Base-by-base conservation (phyloP, 2,329 filamentous ascomycete genomes). In the Xylaria sp. region DNA sequence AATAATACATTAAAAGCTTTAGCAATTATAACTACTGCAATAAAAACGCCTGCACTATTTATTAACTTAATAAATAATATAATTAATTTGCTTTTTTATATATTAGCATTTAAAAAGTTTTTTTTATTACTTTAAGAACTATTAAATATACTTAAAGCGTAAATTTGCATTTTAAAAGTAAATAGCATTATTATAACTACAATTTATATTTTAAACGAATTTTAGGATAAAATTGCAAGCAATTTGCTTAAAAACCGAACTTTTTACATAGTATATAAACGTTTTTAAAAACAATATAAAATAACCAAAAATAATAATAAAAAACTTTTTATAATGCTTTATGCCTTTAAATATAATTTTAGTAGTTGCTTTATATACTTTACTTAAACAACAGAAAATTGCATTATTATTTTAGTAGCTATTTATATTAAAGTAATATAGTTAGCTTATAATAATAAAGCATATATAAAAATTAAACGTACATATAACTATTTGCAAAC, bases 181-280 rank as follows among this genome's bases (percentile, higher is more conserved):
- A 38, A 54, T 3, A 33, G 15, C 11, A 2, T 51, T 33, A 51
- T 20, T 33, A 33, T 33, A 3, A 29, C 15, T 7, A 31, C 10
- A 6, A n/a, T 51, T n/a, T 51, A 51, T n/a, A n/a, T 51, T 33
- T 20, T 10, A 3, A 33, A 51, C n/a, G 33, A 51, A 51, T 29
- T 51, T 15, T 13, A 13, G 6, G 20, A 51, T 20, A 22, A 38
- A 13, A 38, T 38, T 38, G 38, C 38, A 38, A 13, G 7, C 1
- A 15, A 5, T 11, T 15, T 54, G 25, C 3, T 38, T 22, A 54
- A 15, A 22, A 22, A 54, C 9, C 5, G 5, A 3, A 54, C 13
- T 9, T 54, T 54, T 54, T 31, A 54, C 17, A 54, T 11, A 22
- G 38, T 54, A 15, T 54, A 54, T 38, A 38, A 54, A 54, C 17